Conservation (phyloP, 1,284 basidiomycete genomes). For the Singerocomus inundabilis region DNA sequence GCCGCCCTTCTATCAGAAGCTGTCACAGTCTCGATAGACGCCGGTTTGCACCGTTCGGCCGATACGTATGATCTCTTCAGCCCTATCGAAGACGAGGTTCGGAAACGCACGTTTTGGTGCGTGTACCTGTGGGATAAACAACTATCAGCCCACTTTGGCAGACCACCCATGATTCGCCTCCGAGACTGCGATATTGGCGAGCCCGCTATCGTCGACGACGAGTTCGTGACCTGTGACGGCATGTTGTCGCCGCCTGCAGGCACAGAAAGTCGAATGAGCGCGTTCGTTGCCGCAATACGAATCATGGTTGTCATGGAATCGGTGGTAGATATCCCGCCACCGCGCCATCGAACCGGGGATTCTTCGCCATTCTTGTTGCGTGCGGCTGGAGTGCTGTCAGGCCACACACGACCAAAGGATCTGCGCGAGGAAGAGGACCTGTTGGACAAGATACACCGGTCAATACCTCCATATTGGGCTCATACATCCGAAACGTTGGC, state of each 20-base stretch:
- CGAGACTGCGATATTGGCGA: constrained; percentile 86
- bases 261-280: constrained; percentile 71
- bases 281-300: constrained; percentile 73
- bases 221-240: constrained; percentile 75
- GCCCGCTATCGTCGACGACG: constrained; percentile 83
- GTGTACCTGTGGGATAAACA: constrained; percentile 95
- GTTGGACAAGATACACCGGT: constrained; percentile 73
- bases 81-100: constrained; percentile 82
- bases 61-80: constrained; percentile 89
- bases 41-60: constrained; percentile 81
- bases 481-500: constrained; percentile 78
- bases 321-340: constrained; percentile 70
- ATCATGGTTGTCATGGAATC: constrained; percentile 83
- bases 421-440: constrained; percentile 77
- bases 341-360: constrained; percentile 51
- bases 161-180: constrained; percentile 80
- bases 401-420: constrained; percentile 56
- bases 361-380: constrained; percentile 60
- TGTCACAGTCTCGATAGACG: constrained; percentile 80
- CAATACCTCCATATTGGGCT: constrained; percentile 74
- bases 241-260: constrained; percentile 67
- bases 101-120: constrained; percentile 92
- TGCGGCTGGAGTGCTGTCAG: constrained; percentile 55
- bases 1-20: constrained; percentile 83
- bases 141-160: constrained; percentile 78